Base-by-base conservation (phyloP, 306 rosid genomes). In the Glycine tomentella region DNA sequence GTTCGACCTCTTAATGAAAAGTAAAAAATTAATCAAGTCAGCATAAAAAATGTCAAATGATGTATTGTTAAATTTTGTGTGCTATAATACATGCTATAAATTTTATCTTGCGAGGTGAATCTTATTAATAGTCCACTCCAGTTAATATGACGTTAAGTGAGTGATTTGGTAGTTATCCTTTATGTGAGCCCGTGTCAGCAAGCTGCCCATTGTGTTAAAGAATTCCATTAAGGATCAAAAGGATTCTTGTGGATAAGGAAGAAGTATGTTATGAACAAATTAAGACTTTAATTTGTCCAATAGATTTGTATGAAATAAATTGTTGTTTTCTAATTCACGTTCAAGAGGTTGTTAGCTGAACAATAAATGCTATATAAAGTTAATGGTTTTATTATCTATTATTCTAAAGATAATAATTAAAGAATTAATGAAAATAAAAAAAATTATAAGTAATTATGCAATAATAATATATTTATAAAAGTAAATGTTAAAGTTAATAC, bases 81-180 rank as follows among this genome's bases (percentile, higher is more conserved):
- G 59, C 15, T 16, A 14, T 34, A 34, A 34, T 34, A n/a, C 38
- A 4, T 6, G 49, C 40, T 45, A 44, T 50, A 11, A 40, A 42
- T 2, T 38, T 46, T 52, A 52, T 81, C 7, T 11, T 33, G 69
- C 3, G 51, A 80, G 9, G 8, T 50, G 25, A 58, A 67, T 17
- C 15, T 55, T 44, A 40, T 58, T 57, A 45, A 62, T 40, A 50
- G 5, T 58, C 3, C 5, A 56, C 3, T 16, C 12, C 59, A 38
- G 25, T 57, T 56, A 56, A 14, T 74, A 69, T 69, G 74, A 69
- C 36, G 65, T 7, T 11, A 34, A 63, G 69, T 16, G 33, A 69
- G 82, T 76, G 74, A 82, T 69, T 59, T 61, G 51, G 82, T 82
- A 13, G 82, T 76, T 76, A 82, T 82, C 86, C 68, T 46, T 76